Percentiles rank a stretch among this genome's conserved stretches.
Evolutionary conservation across 306 rosid species (phyloP).

Genomic region (apple (Malus domestica)): ASM211411v1 NC_041792.1:5770501-5771000

Average conservation of each 20-base stretch:
- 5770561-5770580: neutral
- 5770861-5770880: conserved; percentile 44
- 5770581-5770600: neutral
- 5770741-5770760: conserved; percentile 61
- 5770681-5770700: conserved; percentile 84
- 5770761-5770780: conserved; percentile 49
- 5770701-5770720: conserved; percentile 78
- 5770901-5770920: conserved; percentile 73
- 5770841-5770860: conserved; percentile 63
- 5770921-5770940: conserved; percentile 60
- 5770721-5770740: conserved; percentile 87
- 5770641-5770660: conserved; percentile 20
- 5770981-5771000: conserved; percentile 39
- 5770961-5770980: conserved; percentile 70
- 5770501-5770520: neutral
- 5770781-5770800: conserved; percentile 44
- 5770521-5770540: neutral
- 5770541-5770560: neutral
- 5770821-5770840: conserved; percentile 23
- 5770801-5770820: conserved; percentile 42
- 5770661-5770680: conserved; percentile 64
- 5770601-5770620: conserved; percentile 9
- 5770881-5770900: conserved; percentile 29
- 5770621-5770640: neutral
- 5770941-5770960: conserved; percentile 59